These are phyloP conservation scores for Ceratobasidium sp. DNA, from an alignment of 1,284 basidiomycete genomes.

Conservation along the genomic window DNA sequence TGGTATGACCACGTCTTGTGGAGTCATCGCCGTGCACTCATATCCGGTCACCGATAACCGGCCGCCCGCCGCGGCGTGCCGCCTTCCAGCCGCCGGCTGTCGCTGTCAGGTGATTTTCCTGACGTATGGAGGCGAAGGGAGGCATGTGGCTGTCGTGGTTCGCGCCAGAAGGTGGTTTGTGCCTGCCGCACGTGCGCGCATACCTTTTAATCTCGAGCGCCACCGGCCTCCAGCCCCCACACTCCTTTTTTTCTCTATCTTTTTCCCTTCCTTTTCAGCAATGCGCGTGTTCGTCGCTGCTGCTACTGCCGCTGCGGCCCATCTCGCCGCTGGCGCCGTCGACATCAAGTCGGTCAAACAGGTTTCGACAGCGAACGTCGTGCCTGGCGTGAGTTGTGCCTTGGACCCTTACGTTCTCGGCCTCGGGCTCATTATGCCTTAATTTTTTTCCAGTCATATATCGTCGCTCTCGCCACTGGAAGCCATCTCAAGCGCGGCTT, in stretches of 20 bases:
- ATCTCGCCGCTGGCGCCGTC: constrained; percentile 37
- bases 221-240: background rate
- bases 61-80: too few species aligned
- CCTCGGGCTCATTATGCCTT: background rate
- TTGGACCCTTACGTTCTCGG: background rate
- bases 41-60: too few species aligned
- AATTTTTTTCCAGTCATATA: constrained; percentile 8
- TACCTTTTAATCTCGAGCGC: background rate
- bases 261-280: background rate
- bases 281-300: constrained; percentile 12
- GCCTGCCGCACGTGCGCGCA: background rate
- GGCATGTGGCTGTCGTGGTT: background rate
- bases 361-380: background rate
- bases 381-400: constrained; percentile 8
- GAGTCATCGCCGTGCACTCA: too few species aligned
- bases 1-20: too few species aligned
- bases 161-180: background rate
- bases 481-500: constrained; percentile 31
- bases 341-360: constrained; percentile 32
- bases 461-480: constrained; percentile 3
- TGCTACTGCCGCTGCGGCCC: background rate
- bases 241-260: background rate
- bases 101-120: too few species aligned
- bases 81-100: too few species aligned
- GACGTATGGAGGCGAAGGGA: background rate